Conservation (phyloP, 192 early-diverging fungal genomes). For the Coemansia aciculifera region DNA sequence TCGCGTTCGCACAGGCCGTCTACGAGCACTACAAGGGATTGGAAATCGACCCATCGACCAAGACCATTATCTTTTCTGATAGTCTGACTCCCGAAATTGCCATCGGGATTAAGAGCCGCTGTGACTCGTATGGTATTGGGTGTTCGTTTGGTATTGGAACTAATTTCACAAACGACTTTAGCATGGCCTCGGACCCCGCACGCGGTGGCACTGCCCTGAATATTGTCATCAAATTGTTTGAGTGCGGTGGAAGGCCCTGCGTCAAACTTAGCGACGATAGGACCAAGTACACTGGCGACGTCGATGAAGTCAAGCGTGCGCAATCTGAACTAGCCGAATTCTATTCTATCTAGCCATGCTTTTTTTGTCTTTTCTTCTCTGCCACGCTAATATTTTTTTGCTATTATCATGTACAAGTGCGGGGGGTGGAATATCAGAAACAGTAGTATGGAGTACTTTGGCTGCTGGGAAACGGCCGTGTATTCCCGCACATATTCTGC, state of each 20-base stretch:
- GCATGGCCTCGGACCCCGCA: constrained; percentile 23
- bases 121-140: constrained; percentile 50
- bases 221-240: constrained; percentile 74
- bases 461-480: not conserved
- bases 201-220: constrained; percentile 59
- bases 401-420: not conserved
- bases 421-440: not conserved
- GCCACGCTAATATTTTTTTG: not conserved
- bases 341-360: not conserved
- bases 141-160: constrained; percentile 75
- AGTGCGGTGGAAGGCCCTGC: constrained; percentile 59
- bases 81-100: constrained; percentile 58
- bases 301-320: constrained; percentile 53
- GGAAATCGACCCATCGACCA: constrained; percentile 62
- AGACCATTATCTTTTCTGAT: constrained; percentile 73
- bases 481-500: not conserved
- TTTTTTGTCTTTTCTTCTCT: not conserved
- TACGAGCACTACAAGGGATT: constrained; percentile 58
- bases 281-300: constrained; percentile 63
- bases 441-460: not conserved
- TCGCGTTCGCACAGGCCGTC: constrained; percentile 60
- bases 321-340: constrained; percentile 18
- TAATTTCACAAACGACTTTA: constrained; percentile 73
- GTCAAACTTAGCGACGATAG: constrained; percentile 73
- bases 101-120: constrained; percentile 54